Evolutionary conservation across 352 stramenopile species (phyloP).

Genomic region (Pythium scleroteichum): DNA sequence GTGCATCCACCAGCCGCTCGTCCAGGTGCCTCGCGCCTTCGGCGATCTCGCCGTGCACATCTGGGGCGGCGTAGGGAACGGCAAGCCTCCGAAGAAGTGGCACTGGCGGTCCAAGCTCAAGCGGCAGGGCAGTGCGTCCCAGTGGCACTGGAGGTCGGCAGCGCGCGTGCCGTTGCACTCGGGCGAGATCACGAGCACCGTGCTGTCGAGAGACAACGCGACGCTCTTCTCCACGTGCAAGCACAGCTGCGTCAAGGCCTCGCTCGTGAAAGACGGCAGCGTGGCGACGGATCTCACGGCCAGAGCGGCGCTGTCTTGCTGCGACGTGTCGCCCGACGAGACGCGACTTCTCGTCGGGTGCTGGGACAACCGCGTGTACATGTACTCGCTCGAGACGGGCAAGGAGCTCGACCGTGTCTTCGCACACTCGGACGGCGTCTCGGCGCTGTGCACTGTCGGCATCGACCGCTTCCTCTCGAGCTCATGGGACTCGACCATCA

Average conservation of each 20-base stretch:
- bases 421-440: slow-evolving; percentile 71
- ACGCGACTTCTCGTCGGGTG: slow-evolving; percentile 60
- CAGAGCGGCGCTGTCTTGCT: slow-evolving; percentile 58
- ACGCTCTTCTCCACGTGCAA: slow-evolving; percentile 72
- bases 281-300: slow-evolving; percentile 36
- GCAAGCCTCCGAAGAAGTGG: slow-evolving; percentile 54
- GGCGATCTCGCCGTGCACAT: slow-evolving; percentile 39
- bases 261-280: slow-evolving; percentile 29
- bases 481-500: slow-evolving; percentile 78
- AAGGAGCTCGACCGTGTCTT: slow-evolving; percentile 60
- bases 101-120: slow-evolving; percentile 47
- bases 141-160: slow-evolving; percentile 59
- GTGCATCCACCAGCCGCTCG: slow-evolving; percentile 48
- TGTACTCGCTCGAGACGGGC: slow-evolving; percentile 63
- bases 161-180: slow-evolving; percentile 43
- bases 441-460: slow-evolving; percentile 56
- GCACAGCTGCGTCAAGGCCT: slow-evolving; percentile 67
- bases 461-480: slow-evolving; percentile 63
- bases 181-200: slow-evolving; percentile 59
- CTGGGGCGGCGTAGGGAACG: slow-evolving; percentile 33
- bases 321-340: slow-evolving; percentile 69
- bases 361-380: slow-evolving; percentile 78
- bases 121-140: slow-evolving; percentile 30
- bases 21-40: slow-evolving; percentile 35
- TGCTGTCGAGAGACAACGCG: slow-evolving; percentile 52